These are phyloP conservation scores for Acanthamoeba healyi DNA, from an alignment of 208 protist genomes.

Conservation along the genomic window DNA sequence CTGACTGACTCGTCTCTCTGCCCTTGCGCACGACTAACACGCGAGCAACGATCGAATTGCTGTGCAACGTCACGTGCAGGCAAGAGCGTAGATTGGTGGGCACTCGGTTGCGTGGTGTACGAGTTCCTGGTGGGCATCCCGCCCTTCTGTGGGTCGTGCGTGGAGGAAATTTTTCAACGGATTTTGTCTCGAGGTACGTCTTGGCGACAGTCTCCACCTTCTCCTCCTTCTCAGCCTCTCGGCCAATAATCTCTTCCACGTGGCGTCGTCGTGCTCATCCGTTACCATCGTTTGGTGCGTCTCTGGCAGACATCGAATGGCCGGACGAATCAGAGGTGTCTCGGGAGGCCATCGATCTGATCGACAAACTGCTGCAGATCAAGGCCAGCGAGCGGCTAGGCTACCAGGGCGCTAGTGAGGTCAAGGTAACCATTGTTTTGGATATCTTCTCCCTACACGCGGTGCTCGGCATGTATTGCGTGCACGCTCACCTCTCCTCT, in stretches of 20 bases:
- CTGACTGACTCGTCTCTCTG: not conserved
- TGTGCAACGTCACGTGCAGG: constrained; percentile 4
- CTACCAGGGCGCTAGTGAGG: constrained; percentile 34
- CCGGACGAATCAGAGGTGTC: constrained; percentile 55
- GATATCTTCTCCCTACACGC: too few species aligned
- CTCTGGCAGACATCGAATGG: constrained; percentile 15
- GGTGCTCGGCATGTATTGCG: too few species aligned
- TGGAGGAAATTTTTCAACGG: constrained; percentile 89
- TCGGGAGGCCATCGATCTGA: not conserved
- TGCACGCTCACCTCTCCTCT: too few species aligned
- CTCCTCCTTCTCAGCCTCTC: not conserved
- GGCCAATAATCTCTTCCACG: too few species aligned
- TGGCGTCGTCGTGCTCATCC: too few species aligned
- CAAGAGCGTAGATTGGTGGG: constrained; percentile 88
- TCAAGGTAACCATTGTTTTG: not conserved
- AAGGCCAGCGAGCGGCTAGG: constrained; percentile 60
- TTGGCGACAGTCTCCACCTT: not conserved
- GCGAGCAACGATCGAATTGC: too few species aligned
- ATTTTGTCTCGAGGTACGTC: constrained; percentile 75
- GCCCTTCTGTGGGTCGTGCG: constrained; percentile 90
- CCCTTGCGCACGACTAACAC: not conserved
- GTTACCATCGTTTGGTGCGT: too few species aligned
- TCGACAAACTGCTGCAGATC: constrained; percentile 55
- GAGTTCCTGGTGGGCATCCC: constrained; percentile 90
- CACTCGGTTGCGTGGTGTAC: constrained; percentile 89